These are phyloP conservation scores for Oldenlandia corymbosa DNA, from an alignment of 257 asterid species.

Conservation along the genomic window DNA sequence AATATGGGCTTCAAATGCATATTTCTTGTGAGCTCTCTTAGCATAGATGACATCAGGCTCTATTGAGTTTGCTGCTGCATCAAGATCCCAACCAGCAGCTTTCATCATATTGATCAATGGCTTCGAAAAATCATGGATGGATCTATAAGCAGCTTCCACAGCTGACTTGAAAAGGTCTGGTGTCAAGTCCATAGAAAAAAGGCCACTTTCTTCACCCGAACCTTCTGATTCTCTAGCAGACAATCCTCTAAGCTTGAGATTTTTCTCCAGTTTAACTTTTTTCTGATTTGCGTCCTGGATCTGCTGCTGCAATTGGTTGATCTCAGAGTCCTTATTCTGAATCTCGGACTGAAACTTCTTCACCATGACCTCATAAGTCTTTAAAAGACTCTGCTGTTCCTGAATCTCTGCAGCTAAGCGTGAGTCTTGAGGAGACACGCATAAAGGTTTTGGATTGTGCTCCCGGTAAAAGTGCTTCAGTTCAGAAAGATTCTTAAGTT, in stretches of 20 bases:
- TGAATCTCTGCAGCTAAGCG: constrained; percentile 97
- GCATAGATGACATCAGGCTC: constrained; percentile 69
- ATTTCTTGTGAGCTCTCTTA: constrained; percentile 96
- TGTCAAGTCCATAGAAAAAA: constrained; percentile 44
- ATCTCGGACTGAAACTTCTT: constrained; percentile 98
- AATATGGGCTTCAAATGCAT: constrained; percentile 91
- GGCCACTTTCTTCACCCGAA: constrained; percentile 49
- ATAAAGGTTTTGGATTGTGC: constrained; percentile 88
- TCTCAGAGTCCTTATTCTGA: constrained; percentile 91
- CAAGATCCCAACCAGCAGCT: constrained; percentile 99
- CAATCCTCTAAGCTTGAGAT: constrained; percentile 90
- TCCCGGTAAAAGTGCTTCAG: constrained; percentile 95
- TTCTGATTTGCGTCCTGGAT: constrained; percentile 92
- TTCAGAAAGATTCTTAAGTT: constrained; percentile 85
- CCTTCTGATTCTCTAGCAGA: constrained; percentile 74
- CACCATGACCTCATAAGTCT: constrained; percentile 97
- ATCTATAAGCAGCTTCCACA: constrained; percentile 71
- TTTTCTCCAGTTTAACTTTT: constrained; percentile 86
- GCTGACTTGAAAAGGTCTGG: constrained; percentile 71
- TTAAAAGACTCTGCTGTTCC: constrained; percentile 92
- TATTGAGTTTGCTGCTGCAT: constrained; percentile 86
- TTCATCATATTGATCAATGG: constrained; percentile 99
- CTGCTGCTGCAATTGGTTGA: constrained; percentile 75
- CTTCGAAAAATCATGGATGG: constrained; percentile 94
- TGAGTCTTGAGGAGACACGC: constrained; percentile 90